phyloP scores from a whole-genome alignment of 2,329 filamentous ascomycete species.

The Alternaria angustiovoidea region DNA sequence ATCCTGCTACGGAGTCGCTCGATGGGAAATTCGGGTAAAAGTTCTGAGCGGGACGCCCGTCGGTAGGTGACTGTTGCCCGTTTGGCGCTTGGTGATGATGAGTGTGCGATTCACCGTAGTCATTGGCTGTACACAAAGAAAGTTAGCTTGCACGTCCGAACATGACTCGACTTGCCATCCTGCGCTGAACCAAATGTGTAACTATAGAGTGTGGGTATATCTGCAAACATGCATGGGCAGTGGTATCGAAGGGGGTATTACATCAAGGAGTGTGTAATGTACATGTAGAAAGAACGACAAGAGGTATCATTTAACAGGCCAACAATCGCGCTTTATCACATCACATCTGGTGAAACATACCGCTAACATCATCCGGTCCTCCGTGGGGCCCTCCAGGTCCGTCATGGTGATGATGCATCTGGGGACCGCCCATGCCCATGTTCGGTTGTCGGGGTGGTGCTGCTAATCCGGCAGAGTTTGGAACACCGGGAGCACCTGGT shows the following conservation, averaged over 20 bases:
- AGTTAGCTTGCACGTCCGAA: slow-evolving; percentile 54
- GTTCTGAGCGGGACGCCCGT: slow-evolving; percentile 76
- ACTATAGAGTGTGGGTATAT: slow-evolving; percentile 25
- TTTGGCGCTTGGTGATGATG: slow-evolving; percentile 72
- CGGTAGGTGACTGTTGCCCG: slow-evolving; percentile 64
- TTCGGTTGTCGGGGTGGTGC: slow-evolving; percentile 68
- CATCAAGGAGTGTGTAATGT: slow-evolving; percentile 55
- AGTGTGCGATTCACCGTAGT: slow-evolving; percentile 67
- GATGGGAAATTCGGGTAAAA: slow-evolving; percentile 77
- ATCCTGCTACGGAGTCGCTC: slow-evolving; percentile 60
- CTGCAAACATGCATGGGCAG: slow-evolving; percentile 46
- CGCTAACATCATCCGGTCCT: slow-evolving; percentile 83
- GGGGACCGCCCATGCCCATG: slow-evolving; percentile 71
- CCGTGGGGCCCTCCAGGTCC: slow-evolving; percentile 72
- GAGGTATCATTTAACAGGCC: slow-evolving; percentile 52
- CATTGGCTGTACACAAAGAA: slow-evolving; percentile 62
- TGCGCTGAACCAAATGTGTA: slow-evolving; percentile 41
- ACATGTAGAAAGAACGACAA: slow-evolving; percentile 54
- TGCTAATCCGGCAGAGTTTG: slow-evolving; percentile 68
- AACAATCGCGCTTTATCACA: slow-evolving; percentile 52
- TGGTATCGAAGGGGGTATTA: slow-evolving; percentile 52
- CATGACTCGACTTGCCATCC: slow-evolving; percentile 27
- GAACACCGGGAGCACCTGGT: slow-evolving; percentile 69
- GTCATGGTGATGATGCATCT: slow-evolving; percentile 76
- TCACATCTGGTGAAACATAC: slow-evolving; percentile 97